These are phyloP conservation scores for Termitomyces sp. DNA, from an alignment of 768 basidiomycete species.

Conservation along the genomic window DNA sequence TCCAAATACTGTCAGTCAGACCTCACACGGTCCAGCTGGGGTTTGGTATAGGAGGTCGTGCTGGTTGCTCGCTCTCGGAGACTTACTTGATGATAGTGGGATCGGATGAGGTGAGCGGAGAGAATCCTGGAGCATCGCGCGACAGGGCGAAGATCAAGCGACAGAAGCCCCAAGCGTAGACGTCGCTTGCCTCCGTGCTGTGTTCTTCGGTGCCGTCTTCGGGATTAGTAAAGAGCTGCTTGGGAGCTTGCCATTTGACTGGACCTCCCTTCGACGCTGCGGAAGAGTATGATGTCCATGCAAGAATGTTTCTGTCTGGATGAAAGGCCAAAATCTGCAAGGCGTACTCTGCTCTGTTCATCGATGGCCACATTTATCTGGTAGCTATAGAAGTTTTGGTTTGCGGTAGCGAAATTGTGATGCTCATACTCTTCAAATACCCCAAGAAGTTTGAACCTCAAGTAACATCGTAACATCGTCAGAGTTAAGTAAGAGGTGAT, in stretches of 20 bases:
- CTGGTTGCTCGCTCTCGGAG: neutral
- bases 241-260: conserved; percentile 18
- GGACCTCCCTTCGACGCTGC: neutral
- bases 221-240: conserved; percentile 11
- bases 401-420: no score
- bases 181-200: conserved; percentile 10
- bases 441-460: conserved; percentile 32
- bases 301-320: conserved; percentile 10
- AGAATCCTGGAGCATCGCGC: neutral
- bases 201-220: neutral
- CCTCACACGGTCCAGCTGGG: neutral
- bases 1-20: neutral
- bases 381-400: neutral
- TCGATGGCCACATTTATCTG: conserved; percentile 22
- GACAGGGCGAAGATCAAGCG: conserved; percentile 1
- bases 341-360: conserved; percentile 12
- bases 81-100: neutral
- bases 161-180: conserved; percentile 16
- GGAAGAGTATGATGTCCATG: conserved; percentile 10
- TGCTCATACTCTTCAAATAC: conserved; percentile 38
- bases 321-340: conserved; percentile 3
- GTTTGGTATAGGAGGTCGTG: neutral
- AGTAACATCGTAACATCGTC: conserved; percentile 26
- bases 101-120: neutral
- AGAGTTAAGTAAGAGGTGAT: neutral